Conservation (phyloP, 495 filamentous ascomycete species). For the Chaetomidium leptoderma region DNA sequence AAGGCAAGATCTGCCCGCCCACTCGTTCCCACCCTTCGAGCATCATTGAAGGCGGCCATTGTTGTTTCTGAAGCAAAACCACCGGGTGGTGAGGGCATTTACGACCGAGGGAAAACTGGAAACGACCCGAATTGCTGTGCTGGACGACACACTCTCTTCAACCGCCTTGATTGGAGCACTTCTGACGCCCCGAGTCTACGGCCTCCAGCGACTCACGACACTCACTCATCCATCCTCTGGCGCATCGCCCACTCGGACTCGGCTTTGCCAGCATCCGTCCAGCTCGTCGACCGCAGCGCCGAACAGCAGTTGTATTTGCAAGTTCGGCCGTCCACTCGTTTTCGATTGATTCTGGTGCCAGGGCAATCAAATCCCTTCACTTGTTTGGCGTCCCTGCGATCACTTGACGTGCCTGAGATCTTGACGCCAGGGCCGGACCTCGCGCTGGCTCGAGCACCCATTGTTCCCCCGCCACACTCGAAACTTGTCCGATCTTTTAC, state of each 20-base stretch:
- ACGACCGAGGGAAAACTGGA: slow-evolving; percentile 1
- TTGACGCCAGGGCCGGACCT: slow-evolving; percentile 18
- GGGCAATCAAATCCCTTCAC: background rate
- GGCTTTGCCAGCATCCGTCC: background rate
- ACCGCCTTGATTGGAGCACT: slow-evolving; percentile 5
- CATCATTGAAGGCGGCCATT: too few species aligned
- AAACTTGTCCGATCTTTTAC: background rate
- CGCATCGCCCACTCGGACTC: background rate
- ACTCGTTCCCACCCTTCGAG: background rate
- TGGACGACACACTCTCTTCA: background rate
- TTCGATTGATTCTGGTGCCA: background rate
- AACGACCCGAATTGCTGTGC: too few species aligned
- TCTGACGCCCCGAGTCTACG: background rate
- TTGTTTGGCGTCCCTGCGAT: background rate
- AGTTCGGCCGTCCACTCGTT: slow-evolving; percentile 8
- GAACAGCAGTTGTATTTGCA: background rate
- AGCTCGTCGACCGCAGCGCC: background rate
- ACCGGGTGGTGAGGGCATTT: slow-evolving; percentile 7
- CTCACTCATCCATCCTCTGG: slow-evolving; percentile 6
- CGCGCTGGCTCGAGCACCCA: slow-evolving; percentile 10
- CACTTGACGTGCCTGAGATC: slow-evolving; percentile 7
- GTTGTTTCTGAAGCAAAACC: slow-evolving; percentile 1
- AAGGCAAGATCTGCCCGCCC: slow-evolving; percentile 17
- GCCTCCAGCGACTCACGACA: slow-evolving; percentile 16
- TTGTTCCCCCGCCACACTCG: slow-evolving; percentile 8